Evolutionary conservation across 768 basidiomycete species (phyloP), one percentile per base, ranked within the genome.

Genomic region (Lyophyllum shimeji): DNA sequence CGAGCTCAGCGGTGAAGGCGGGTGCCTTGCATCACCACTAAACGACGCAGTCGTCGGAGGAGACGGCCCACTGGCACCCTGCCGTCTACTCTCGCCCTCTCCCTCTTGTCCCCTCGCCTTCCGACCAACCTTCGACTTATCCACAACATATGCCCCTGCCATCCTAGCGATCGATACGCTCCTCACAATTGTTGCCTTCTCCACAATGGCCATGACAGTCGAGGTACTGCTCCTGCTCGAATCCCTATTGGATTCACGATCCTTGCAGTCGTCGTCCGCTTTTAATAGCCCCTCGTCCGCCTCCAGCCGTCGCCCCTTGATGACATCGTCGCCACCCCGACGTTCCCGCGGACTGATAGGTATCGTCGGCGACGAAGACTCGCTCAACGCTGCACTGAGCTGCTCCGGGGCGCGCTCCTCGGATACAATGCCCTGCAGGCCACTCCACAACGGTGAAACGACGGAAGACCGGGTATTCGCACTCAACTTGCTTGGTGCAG

Each of bases 81-180:
- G 46, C 23, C 11, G 44, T 48, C 25, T 50, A 18, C 40, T 44
- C 20, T 24, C 45, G 18, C n/a, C 3, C 17, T 58, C 61, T 49
- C 61, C 53, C 48, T 55, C n/a, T n/a, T n/a, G n/a, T n/a, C 25
- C 24, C 46, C 56, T 50, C 55, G 21, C 50, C 50, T 46, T 55
- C 59, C 40, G 34, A 37, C 11, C 34, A 13, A 55, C 55, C 20
- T 60, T 65, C 12, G 60, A 56, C 47, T 65, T 64, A 52, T 75
- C 72, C 37, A 84, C 66, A 17, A 84, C 74, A 43, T 79, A 81
- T n/a, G 84, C 83, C 9, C 79, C 74, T 12, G 81, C 76, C 49
- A 79, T 71, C 53, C 80, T 72, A 23, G 77, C 81, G 11, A 85
- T 69, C 20, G 74, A 78, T 8, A 75, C 80, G 50, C 72, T 73